These are phyloP conservation scores for Mortierella sp. DNA, from an alignment of 371 early-diverging fungal species.

Conservation along the genomic window DNA sequence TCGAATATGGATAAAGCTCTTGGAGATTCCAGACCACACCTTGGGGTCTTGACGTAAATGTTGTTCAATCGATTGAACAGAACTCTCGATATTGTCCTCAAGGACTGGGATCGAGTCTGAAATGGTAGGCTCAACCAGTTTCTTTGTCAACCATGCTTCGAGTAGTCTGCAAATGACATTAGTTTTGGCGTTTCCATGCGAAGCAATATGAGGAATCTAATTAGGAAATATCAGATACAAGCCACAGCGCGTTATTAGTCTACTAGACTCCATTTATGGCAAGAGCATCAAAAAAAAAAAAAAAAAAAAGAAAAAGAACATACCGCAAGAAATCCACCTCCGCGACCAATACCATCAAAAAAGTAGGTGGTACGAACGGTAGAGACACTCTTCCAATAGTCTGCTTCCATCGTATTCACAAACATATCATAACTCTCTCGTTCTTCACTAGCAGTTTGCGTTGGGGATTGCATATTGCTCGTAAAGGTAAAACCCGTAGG, in stretches of 20 bases:
- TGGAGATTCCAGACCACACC: conserved; percentile 51
- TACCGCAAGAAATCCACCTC: conserved; percentile 55
- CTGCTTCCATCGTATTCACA: conserved; percentile 44
- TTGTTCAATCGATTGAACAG: conserved; percentile 43
- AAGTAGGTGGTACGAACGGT: conserved; percentile 56
- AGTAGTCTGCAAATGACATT: conserved; percentile 43
- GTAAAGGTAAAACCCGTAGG: conserved; percentile 47
- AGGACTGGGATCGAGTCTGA: conserved; percentile 52
- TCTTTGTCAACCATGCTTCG: conserved; percentile 47
- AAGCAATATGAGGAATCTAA: conserved; percentile 55
- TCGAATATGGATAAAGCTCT: conserved; percentile 50
- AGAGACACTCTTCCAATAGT: conserved; percentile 55
- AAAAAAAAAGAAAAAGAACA: not conserved
- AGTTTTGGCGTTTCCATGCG: conserved; percentile 55
- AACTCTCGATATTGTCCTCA: conserved; percentile 49
- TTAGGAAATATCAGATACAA: no score
- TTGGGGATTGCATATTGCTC: conserved; percentile 17
- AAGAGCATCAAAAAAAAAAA: no score
- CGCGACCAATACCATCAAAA: conserved; percentile 55
- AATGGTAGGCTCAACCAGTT: conserved; percentile 55
- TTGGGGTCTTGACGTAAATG: conserved; percentile 32
- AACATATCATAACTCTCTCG: conserved; percentile 44
- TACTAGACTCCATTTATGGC: not conserved
- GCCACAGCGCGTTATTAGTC: no score
- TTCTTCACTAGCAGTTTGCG: conserved; percentile 17